Evolutionary conservation across 345 rosid species (phyloP).

Genomic region (Eutrema japonicum): DNA sequence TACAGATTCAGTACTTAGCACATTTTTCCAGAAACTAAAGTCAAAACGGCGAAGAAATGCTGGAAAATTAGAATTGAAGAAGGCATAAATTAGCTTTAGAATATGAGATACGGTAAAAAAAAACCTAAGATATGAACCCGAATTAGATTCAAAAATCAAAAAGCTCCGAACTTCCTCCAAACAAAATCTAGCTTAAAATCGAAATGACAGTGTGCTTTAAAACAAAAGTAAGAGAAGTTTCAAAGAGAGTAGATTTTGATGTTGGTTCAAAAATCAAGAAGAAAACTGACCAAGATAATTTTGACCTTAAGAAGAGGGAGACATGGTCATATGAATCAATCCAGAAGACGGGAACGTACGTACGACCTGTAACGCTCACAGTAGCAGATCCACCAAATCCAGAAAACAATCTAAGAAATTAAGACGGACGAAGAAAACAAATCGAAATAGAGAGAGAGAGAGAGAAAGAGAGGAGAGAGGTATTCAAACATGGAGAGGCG

Average conservation of each 20-base stretch:
- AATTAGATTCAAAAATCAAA: constrained; percentile 14
- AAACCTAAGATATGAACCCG: constrained; percentile 5
- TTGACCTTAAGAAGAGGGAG: constrained; percentile 19
- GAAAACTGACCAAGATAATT: constrained; percentile 22
- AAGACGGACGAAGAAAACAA: constrained; percentile 24
- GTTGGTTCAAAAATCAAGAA: background rate
- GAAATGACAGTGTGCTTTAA: background rate
- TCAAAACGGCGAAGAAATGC: background rate
- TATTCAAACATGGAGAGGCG: constrained; percentile 80
- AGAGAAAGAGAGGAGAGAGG: constrained; percentile 24
- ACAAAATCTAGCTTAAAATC: constrained; percentile 9
- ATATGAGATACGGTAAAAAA: background rate
- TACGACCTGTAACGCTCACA: constrained; percentile 1
- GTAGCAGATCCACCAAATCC: constrained; percentile 36
- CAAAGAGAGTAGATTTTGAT: constrained; percentile 21
- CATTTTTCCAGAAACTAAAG: constrained; percentile 12
- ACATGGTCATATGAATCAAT: constrained; percentile 18
- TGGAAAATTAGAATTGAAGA: background rate
- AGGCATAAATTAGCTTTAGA: constrained; percentile 1
- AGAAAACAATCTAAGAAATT: constrained; percentile 3
- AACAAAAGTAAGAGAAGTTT: background rate
- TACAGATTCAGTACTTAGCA: background rate
- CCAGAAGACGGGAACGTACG: constrained; percentile 3
- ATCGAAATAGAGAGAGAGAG: constrained; percentile 30
- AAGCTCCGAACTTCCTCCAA: constrained; percentile 12